These are phyloP conservation scores for Curvularia spicifera DNA, from an alignment of 2,329 filamentous ascomycete species.

Conservation along the genomic window DNA sequence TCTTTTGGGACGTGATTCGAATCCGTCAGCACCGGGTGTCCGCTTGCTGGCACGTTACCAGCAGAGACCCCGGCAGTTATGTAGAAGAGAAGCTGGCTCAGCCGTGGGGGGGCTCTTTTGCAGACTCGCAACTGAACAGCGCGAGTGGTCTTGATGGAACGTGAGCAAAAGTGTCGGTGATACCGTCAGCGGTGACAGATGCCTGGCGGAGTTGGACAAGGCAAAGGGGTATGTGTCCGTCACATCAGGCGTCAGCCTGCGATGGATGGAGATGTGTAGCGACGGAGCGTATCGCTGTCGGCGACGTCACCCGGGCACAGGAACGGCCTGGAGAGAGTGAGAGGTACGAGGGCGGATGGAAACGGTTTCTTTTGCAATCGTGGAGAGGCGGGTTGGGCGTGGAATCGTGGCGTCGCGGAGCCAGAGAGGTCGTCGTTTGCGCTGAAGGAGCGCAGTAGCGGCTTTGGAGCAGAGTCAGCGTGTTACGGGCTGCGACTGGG, in stretches of 20 bases:
- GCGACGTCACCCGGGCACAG: background rate
- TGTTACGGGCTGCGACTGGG: conserved; percentile 20
- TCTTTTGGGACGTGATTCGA: conserved; percentile 33
- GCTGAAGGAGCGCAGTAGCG: conserved; percentile 16
- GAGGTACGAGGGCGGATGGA: background rate
- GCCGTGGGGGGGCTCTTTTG: conserved; percentile 7
- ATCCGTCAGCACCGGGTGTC: conserved; percentile 26
- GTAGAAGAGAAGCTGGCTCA: conserved; percentile 10
- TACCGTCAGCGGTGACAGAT: background rate
- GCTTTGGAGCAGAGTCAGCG: conserved; percentile 20
- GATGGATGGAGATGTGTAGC: background rate
- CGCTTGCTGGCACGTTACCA: conserved; percentile 33
- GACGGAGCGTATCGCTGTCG: background rate
- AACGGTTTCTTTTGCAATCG: background rate
- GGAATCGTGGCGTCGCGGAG: conserved; percentile 23
- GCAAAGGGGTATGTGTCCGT: background rate
- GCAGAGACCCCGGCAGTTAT: conserved; percentile 37
- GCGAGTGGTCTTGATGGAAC: background rate
- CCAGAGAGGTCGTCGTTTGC: conserved; percentile 7
- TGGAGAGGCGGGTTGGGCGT: conserved; percentile 13
- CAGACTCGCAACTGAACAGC: background rate
- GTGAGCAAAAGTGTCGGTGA: background rate
- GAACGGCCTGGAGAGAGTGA: background rate
- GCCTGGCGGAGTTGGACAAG: background rate
- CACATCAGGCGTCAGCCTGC: background rate